Conservation (phyloP, 2,329 filamentous ascomycete species). For the Colletotrichum somersetense region DNA sequence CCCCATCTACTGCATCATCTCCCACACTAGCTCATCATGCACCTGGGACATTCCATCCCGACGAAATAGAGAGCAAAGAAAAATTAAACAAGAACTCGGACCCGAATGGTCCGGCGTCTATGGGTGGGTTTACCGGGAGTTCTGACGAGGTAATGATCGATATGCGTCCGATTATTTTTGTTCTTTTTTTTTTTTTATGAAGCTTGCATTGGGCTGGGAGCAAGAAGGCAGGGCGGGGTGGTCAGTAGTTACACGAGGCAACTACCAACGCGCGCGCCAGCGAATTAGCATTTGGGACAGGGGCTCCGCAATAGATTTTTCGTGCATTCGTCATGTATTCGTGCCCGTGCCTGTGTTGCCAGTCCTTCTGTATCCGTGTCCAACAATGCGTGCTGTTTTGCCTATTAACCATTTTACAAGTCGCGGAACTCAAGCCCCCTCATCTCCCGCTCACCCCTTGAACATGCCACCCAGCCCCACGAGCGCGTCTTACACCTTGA, state of each 20-base stretch:
- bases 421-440: neutral
- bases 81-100: neutral
- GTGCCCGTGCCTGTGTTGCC: neutral
- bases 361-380: neutral
- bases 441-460: neutral
- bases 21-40: neutral
- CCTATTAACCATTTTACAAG: neutral
- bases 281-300: slow-evolving; percentile 8
- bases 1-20: neutral
- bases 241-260: neutral
- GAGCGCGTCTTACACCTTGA: slow-evolving; percentile 59
- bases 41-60: neutral
- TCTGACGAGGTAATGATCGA: slow-evolving; percentile 1
- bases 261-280: slow-evolving; percentile 1
- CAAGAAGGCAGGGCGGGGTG: neutral
- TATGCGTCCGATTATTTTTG: neutral
- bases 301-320: neutral
- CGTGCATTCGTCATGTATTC: slow-evolving; percentile 7
- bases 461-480: neutral
- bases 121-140: slow-evolving; percentile 4
- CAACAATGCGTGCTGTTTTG: too few relatives aligned
- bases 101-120: neutral
- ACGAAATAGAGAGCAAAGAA: neutral
- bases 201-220: neutral
- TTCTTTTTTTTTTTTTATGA: neutral